Base-by-base conservation (phyloP, 768 basidiomycete species). In the Obba rivulosa region DNA sequence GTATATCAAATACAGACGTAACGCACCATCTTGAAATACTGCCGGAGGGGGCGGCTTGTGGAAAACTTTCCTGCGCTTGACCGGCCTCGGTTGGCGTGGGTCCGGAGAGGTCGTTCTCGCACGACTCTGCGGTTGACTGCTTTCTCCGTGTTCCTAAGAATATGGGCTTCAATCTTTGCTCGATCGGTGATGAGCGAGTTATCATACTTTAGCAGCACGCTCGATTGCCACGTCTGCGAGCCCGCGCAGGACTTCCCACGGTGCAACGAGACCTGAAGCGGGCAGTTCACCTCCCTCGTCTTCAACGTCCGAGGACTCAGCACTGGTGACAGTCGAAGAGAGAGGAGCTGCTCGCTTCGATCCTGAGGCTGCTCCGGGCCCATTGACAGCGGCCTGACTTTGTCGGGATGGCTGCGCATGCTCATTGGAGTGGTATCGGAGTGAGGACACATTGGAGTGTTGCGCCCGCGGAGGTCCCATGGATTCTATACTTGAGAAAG, bases 251-350 rank as follows among this genome's bases (percentile, higher is more conserved):
- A 91, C 89, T 67, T 90, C 87, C 83, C 87, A 87, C 43, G 91
- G 91, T 8, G 89, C 90, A 46, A 90, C 81, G 41, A 92, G 77
- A 41, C 91, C 88, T 35, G 77, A 79, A 34, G 85, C 85, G 1
- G 91, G 90, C 13, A 92, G 67, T 62, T 86, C 90, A 16, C 85
- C 84, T 49, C 87, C 87, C 39, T 90, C 87, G 41, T 89, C 88
- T 43, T 92, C 91, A n/a, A 80, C 64, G 59, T 91, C 90, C 34
- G 88, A 87, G 1, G 89, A 89, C 64, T 91, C 82, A 10, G 85
- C 81, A 53, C 86, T 90, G 8, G 83, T 81, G 51, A 81, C 77
- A 56, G 79, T 81, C 2, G 87, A 87, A 13, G 80, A 75, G 3
- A 75, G 68, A 11, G 79, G 77, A 28, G 79, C 77, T 24, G 76